A percentile compares a stretch with the other conserved stretches of the same genome.
Evolutionary conservation across 768 basidiomycete genomes (phyloP).

Genomic region (Naganishia friedmannii): DNA sequence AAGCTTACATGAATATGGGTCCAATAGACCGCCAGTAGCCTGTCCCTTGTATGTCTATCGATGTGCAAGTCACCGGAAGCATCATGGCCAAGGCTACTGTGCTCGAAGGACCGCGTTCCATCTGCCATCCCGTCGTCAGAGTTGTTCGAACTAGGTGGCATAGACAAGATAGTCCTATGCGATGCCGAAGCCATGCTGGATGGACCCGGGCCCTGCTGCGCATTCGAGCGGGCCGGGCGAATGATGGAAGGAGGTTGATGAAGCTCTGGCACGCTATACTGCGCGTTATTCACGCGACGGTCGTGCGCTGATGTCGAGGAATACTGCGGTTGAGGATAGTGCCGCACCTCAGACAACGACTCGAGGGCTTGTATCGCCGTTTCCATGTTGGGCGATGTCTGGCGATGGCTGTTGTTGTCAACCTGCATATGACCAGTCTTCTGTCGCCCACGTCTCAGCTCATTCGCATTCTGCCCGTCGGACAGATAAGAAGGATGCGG

Average conservation of each 20-base stretch:
- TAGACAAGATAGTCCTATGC: neutral
- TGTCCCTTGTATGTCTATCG: constrained; percentile 28
- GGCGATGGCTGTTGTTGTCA: neutral
- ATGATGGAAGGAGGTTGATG: neutral
- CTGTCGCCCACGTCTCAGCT: neutral
- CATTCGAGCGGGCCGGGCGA: neutral
- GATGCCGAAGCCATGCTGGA: neutral
- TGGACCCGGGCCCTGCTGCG: neutral
- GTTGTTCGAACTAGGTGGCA: constrained; percentile 8
- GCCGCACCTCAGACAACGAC: constrained; percentile 8
- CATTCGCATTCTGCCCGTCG: neutral
- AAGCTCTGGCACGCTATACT: neutral
- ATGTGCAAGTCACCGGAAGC: neutral
- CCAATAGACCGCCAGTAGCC: constrained; percentile 40
- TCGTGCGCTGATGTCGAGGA: neutral
- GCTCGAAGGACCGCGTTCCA: neutral
- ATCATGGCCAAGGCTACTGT: neutral
- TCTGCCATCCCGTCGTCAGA: constrained; percentile 17
- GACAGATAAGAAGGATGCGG: neutral
- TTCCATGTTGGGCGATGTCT: constrained; percentile 4
- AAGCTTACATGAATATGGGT: constrained; percentile 43
- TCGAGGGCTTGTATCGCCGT: neutral
- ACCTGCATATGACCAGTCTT: neutral
- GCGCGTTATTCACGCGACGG: neutral
- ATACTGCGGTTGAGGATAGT: neutral